Percentiles rank a stretch among this genome's conserved stretches.
Conservation (phyloP, 805 yeast genomes). For the Yarrowia deformans region DNA sequence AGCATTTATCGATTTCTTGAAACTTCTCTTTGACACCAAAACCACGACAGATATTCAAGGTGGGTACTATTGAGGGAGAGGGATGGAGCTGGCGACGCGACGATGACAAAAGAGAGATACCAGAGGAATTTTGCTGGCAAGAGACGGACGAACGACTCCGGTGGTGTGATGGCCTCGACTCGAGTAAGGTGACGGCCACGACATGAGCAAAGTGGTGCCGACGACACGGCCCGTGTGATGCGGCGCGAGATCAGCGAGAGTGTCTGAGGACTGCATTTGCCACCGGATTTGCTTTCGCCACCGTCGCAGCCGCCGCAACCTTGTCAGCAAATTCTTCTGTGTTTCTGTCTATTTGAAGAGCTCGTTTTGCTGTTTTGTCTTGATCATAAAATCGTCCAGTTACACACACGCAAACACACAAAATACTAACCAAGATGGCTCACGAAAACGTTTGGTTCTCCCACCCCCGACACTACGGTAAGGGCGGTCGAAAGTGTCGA, state of each 20-base stretch:
- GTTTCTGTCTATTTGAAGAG: neutral
- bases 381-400: neutral
- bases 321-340: neutral
- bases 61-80: constrained; percentile 13
- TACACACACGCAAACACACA: neutral
- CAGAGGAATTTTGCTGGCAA: too few relatives aligned
- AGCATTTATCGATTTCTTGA: constrained; percentile 12
- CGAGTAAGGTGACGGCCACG: too few relatives aligned
- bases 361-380: neutral
- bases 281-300: neutral
- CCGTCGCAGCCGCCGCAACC: constrained; percentile 6
- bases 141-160: too few relatives aligned
- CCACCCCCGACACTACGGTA: constrained; percentile 99
- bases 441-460: constrained; percentile 99
- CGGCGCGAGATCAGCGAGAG: too few relatives aligned
- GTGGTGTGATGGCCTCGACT: too few relatives aligned
- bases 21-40: constrained; percentile 38
- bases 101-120: neutral
- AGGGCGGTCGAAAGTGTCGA: constrained; percentile 99
- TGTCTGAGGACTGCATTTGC: neutral
- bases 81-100: neutral
- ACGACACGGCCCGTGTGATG: too few relatives aligned
- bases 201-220: too few relatives aligned
- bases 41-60: constrained; percentile 38
- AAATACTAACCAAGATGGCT: constrained; percentile 83